These are phyloP conservation scores for Gynochthodes officinalis DNA, from an alignment of 257 asterid species.

Conservation along the genomic window DNA sequence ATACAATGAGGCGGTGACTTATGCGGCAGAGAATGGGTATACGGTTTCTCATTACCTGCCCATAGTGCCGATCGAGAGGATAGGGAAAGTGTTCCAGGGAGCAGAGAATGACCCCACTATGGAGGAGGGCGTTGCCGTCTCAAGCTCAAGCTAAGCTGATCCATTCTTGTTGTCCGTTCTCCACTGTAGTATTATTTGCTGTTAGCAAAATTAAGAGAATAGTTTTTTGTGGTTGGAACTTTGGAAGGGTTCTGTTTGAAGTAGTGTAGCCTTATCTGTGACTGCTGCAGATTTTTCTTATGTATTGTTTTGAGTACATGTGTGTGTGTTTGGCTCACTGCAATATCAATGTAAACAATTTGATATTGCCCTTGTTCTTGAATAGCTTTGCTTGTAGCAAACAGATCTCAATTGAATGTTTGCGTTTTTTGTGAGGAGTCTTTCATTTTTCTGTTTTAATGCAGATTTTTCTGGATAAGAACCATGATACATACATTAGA, in stretches of 20 bases:
- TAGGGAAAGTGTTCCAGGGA: slow-evolving; percentile 52
- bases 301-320: neutral
- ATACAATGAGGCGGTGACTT: slow-evolving; percentile 51
- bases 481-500: too few species aligned
- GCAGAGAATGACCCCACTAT: slow-evolving; percentile 21
- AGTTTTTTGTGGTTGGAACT: neutral
- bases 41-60: slow-evolving; percentile 54
- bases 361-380: too few species aligned
- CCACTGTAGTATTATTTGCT: neutral
- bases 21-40: slow-evolving; percentile 43
- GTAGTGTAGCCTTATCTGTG: too few species aligned
- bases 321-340: too few species aligned
- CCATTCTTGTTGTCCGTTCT: neutral
- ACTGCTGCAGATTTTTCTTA: neutral
- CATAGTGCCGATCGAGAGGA: slow-evolving; percentile 56
- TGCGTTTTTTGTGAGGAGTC: too few species aligned
- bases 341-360: too few species aligned
- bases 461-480: too few species aligned
- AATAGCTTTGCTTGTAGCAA: too few species aligned
- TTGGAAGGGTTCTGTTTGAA: neutral
- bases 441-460: too few species aligned
- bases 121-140: neutral
- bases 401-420: too few species aligned
- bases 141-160: too few species aligned
- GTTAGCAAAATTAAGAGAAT: neutral